Conservation (phyloP, 2,329 filamentous ascomycete species). For the Calcarisporium arbuscula region DNA sequence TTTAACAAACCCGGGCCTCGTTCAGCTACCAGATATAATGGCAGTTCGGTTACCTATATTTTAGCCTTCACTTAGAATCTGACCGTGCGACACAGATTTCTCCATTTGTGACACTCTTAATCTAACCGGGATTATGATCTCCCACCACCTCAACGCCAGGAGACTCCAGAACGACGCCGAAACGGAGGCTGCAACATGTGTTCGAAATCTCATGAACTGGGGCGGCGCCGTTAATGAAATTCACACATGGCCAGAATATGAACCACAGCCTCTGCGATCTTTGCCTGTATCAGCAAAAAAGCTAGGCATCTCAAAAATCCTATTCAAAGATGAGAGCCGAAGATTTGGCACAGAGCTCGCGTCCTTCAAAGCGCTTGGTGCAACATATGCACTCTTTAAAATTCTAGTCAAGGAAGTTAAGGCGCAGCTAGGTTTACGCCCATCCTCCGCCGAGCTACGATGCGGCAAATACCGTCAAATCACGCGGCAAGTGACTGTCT, state of each 20-base stretch:
- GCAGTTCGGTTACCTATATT: no score
- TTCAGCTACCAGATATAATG: no score
- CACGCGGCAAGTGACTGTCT: conserved; percentile 10
- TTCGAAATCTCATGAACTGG: conserved; percentile 9
- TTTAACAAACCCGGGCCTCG: no score
- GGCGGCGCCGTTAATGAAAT: conserved; percentile 9
- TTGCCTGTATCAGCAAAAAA: conserved; percentile 6
- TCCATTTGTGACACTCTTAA: no score
- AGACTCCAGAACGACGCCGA: no score
- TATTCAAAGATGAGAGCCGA: conserved; percentile 12
- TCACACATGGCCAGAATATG: conserved; percentile 11
- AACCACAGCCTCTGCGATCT: conserved; percentile 8
- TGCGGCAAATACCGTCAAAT: conserved; percentile 7
- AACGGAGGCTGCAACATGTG: conserved; percentile 5
- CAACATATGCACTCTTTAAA: conserved; percentile 11
- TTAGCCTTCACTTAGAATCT: no score
- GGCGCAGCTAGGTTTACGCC: background rate
- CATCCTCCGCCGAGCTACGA: conserved; percentile 8
- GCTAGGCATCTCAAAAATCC: conserved; percentile 6
- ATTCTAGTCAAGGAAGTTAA: conserved; percentile 9
- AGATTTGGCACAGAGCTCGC: conserved; percentile 9
- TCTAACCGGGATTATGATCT: no score
- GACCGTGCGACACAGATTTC: no score
- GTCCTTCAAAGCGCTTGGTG: conserved; percentile 12
- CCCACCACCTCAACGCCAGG: no score